Evolutionary conservation across 2,329 filamentous ascomycete species (phyloP), one percentile per base, ranked within the genome.

Genomic region (Fusarium graminum): DNA sequence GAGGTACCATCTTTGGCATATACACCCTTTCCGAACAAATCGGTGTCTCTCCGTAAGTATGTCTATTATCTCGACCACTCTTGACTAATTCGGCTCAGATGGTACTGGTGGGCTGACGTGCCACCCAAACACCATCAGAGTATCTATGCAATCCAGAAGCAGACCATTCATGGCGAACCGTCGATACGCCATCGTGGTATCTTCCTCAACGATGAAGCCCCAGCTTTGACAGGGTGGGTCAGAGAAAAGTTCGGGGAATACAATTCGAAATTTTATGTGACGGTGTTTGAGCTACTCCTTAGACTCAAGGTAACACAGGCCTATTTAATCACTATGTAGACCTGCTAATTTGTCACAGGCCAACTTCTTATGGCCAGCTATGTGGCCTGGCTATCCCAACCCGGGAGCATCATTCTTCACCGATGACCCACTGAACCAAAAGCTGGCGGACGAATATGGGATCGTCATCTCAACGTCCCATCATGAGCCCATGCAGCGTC

Each of bases 281-380:
- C 83, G 16, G 83, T 91, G 0, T 90, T 90, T 63, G 88, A 91
- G 69, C 79, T 91, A 7, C 76, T 71, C 1, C 55, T 71, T 4
- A 59, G 68, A 8, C 60, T 71, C 2, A 71, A 71, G 10, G 68
- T 71, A n/a, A n/a, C n/a, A n/a, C n/a, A n/a, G n/a, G n/a, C n/a
- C n/a, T n/a, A n/a, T n/a, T n/a, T n/a, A n/a, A n/a, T n/a, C n/a
- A n/a, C n/a, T n/a, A n/a, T n/a, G n/a, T n/a, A n/a, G n/a, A n/a
- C n/a, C n/a, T n/a, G n/a, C n/a, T n/a, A n/a, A n/a, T n/a, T n/a
- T n/a, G n/a, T n/a, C 10, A 1, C 2, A 82, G 71, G 74, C 86
- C 3, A 90, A 90, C 71, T 90, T 88, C 65, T 77, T 90, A 52
- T 90, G 88, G 88, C 88, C 88, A 1, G 87, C 88, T 0, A 87